phyloP scores from a whole-genome alignment of 2,329 filamentous ascomycete species.

The Colletotrichum destructivum region DNA sequence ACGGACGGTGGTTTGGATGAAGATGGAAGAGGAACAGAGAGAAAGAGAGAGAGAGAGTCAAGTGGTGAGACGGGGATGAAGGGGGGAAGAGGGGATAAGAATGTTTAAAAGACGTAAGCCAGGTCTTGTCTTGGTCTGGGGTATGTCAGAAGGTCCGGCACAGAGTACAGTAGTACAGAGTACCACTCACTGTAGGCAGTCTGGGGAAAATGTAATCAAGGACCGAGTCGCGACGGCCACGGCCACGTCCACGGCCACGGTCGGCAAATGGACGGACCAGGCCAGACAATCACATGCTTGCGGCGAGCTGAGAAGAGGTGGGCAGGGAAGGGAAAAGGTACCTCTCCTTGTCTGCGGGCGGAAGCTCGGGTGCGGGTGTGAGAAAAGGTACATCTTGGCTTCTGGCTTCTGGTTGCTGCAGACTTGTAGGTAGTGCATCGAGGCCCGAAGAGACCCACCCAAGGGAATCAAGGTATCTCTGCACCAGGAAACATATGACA shows the following conservation, averaged over 20 bases:
- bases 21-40: conserved; percentile 24
- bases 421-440: too few relatives aligned
- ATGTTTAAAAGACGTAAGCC: conserved; percentile 30
- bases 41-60: not conserved
- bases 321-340: not conserved
- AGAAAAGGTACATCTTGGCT: conserved; percentile 6
- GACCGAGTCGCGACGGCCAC: conserved; percentile 41
- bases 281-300: conserved; percentile 41
- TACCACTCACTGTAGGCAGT: not conserved
- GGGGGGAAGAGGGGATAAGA: conserved; percentile 19
- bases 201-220: conserved; percentile 31
- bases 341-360: conserved; percentile 4
- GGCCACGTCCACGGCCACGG: conserved; percentile 22
- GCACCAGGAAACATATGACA: not conserved
- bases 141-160: too few relatives aligned
- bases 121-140: too few relatives aligned
- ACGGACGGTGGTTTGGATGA: not conserved
- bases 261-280: conserved; percentile 33
- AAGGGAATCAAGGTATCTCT: not conserved
- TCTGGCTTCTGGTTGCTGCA: too few relatives aligned
- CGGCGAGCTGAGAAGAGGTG: not conserved
- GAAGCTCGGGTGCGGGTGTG: conserved; percentile 8
- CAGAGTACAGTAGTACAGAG: too few relatives aligned
- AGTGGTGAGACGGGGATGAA: too few relatives aligned
- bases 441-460: not conserved